phyloP scores from a whole-genome alignment of 1,284 basidiomycete genomes.

The Athelia psychrophila region DNA sequence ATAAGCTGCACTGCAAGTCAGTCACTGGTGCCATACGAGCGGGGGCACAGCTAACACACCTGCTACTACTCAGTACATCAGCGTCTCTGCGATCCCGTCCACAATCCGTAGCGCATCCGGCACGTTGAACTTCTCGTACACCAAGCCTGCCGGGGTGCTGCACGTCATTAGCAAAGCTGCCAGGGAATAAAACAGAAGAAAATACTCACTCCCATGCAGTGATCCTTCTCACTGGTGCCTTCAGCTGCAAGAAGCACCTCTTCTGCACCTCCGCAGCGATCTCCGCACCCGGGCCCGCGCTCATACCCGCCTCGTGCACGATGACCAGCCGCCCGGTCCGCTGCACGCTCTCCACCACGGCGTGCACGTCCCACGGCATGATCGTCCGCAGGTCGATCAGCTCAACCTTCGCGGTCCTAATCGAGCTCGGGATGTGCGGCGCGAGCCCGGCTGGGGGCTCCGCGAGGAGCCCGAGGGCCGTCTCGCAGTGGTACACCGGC shows the following conservation, averaged over 20 bases:
- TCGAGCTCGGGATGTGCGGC: conserved; percentile 60
- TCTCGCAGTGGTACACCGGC: conserved; percentile 87
- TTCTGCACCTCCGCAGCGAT: conserved; percentile 86
- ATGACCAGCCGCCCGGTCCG: conserved; percentile 85
- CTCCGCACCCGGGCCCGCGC: conserved; percentile 84
- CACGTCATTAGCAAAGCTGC: conserved; percentile 13
- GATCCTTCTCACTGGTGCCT: conserved; percentile 85
- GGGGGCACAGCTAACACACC: too few relatives aligned
- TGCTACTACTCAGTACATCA: too few relatives aligned
- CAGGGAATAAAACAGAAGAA: conserved; percentile 5
- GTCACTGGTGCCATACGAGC: too few relatives aligned
- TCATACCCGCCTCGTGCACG: conserved; percentile 87
- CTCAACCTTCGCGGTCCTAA: conserved; percentile 79
- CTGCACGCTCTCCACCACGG: conserved; percentile 77
- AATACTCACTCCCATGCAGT: conserved; percentile 88
- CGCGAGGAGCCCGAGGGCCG: conserved; percentile 66
- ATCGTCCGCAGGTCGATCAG: conserved; percentile 91
- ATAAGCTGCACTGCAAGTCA: too few relatives aligned
- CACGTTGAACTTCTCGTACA: conserved; percentile 89
- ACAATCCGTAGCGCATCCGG: conserved; percentile 83
- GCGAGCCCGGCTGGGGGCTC: conserved; percentile 69
- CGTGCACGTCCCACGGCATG: conserved; percentile 85
- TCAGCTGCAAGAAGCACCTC: conserved; percentile 81
- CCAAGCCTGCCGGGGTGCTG: conserved; percentile 71
- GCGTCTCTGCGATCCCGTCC: conserved; percentile 82